Conservation (phyloP, 176 grass and related monocot species). For the Calamus simplicifolius region DNA sequence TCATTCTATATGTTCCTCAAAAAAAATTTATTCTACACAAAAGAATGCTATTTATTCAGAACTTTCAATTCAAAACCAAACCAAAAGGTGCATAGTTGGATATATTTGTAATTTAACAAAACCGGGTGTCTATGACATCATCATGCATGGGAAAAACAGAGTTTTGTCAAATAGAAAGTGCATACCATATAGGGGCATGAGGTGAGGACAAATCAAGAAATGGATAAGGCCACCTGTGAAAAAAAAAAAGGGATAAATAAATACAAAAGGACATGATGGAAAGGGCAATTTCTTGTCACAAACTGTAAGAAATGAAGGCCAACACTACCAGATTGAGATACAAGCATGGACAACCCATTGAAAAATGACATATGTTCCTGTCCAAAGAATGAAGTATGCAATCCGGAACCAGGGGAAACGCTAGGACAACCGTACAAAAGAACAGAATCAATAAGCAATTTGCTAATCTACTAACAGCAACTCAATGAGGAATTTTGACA, state of each 20-base stretch:
- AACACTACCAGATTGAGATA: slow-evolving; percentile 47
- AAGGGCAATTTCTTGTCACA: no score
- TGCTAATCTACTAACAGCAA: no score
- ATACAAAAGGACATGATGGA: no score
- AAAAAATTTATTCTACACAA: no score
- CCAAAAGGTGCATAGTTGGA: no score
- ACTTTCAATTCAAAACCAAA: no score
- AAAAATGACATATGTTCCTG: slow-evolving; percentile 58
- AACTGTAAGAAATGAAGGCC: no score
- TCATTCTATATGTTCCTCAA: no score
- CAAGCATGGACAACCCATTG: slow-evolving; percentile 68
- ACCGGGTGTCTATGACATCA: no score
- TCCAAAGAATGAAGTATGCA: slow-evolving; percentile 74
- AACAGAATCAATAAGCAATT: slow-evolving; percentile 1
- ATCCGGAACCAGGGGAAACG: slow-evolving; percentile 79
- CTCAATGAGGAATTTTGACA: neutral
- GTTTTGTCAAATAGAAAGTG: neutral
- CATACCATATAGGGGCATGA: slow-evolving; percentile 67
- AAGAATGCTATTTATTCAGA: no score
- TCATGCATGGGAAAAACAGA: no score
- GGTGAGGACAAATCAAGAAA: slow-evolving; percentile 71
- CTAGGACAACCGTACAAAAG: slow-evolving; percentile 25
- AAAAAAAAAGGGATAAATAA: slow-evolving; percentile 5
- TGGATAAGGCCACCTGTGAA: slow-evolving; percentile 90
- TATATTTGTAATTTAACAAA: no score